Base-by-base conservation (phyloP, 2,329 filamentous ascomycete species). In the Nannizziopsis arthrosporioides region DNA sequence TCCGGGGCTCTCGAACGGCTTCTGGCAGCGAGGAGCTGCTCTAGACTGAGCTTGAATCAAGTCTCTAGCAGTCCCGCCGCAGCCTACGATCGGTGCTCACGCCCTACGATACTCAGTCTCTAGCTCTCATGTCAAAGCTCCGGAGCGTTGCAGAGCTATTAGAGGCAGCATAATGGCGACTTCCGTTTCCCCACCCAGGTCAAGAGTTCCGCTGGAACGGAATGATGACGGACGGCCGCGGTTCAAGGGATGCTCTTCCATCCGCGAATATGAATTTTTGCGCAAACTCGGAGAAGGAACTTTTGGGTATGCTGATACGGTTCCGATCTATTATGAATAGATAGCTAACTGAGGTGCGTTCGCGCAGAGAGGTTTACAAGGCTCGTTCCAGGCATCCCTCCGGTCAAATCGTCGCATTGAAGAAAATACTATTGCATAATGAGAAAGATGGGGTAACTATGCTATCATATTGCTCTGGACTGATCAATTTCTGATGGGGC, bases 391-490 rank as follows among this genome's bases (percentile, higher is more conserved):
- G 79, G 59, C 84, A n/a, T n/a, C n/a, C 77, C 59, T 85, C 80
- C 1, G 83, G 85, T 47, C 75, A 78, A 18, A 67, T 90, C 40
- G 84, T 94, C 52, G 92, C 92, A 3, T 68, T 98, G 61, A 98
- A 98, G 73, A 96, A 96, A 75, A 98, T 98, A 56, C 80, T 98
- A 56, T 95, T 96, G 85, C 92, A 96, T 65, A 94, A 96, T 65
- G 92, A 98, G 71, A 96, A 95, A 65, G 92, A 98, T 67, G 92
- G 92, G 43, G 82, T 85, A 68, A 58, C 80, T 17, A 69, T 38
- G 30, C 38, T 39, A 38, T 12, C 10, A 22, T 10, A 14, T 8
- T 6, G 6, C 7, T 3, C 32, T 32, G 15, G 5, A n/a, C 9
- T 2, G 19, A n/a, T 31, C 15, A 54, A 42, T n/a, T n/a, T 41